Percentiles rank a stretch among this genome's conserved stretches.
phyloP scores from a whole-genome alignment of 139 green algal genomes.

The Haematococcus lacustris region DNA sequence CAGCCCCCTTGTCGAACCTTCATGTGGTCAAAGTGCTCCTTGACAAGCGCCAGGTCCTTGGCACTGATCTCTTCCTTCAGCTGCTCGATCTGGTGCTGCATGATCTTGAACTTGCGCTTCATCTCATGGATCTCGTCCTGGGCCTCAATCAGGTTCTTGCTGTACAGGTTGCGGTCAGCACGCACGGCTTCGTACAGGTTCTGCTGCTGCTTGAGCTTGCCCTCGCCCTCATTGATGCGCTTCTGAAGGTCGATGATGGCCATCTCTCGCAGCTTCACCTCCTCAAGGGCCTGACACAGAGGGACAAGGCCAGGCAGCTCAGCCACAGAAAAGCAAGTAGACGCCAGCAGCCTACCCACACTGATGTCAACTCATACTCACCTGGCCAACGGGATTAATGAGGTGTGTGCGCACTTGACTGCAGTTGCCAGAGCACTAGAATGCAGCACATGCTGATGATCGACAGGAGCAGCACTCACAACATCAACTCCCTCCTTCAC shows the following conservation, averaged over 20 bases:
- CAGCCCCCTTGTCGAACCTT: slow-evolving; percentile 46
- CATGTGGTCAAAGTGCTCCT: slow-evolving; percentile 88
- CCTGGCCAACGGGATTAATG: no score
- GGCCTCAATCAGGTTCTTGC: slow-evolving; percentile 82
- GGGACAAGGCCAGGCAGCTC: no score
- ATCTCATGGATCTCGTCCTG: slow-evolving; percentile 88
- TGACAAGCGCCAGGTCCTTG: slow-evolving; percentile 77
- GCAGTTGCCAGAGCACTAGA: no score
- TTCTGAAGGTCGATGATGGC: slow-evolving; percentile 87
- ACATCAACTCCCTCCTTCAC: no score
- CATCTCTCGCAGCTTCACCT: slow-evolving; percentile 81
- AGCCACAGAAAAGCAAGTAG: no score
- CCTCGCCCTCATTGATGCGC: slow-evolving; percentile 74
- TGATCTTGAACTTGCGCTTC: slow-evolving; percentile 88
- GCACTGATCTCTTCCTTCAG: slow-evolving; percentile 81
- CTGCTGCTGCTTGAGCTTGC: slow-evolving; percentile 84
- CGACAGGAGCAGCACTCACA: no score
- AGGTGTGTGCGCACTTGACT: no score
- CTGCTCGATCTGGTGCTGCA: slow-evolving; percentile 84
- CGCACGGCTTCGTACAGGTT: slow-evolving; percentile 64
- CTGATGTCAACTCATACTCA: no score
- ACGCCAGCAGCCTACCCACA: no score
- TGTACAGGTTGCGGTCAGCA: slow-evolving; percentile 83
- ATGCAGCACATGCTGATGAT: no score
- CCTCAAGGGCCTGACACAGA: slow-evolving; percentile 76